Percentiles rank a stretch among this genome's conserved stretches.
phyloP scores from a whole-genome alignment of 441 rosid genomes.

The Breynia disticha region DNA sequence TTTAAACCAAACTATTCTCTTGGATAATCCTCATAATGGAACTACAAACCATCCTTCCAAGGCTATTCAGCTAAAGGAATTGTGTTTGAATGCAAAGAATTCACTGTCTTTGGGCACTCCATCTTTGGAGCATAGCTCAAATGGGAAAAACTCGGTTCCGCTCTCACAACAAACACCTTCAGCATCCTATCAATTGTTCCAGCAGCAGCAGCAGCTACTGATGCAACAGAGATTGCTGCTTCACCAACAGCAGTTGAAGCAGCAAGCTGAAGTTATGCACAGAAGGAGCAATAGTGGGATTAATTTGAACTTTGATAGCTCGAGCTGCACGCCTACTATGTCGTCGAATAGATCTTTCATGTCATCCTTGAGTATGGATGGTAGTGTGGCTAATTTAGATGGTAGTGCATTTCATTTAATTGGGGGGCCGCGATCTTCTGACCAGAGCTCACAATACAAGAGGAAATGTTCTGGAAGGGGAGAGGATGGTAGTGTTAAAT shows the following conservation, averaged over 20 bases:
- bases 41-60: conserved; percentile 32
- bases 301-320: conserved; percentile 50
- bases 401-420: conserved; percentile 49
- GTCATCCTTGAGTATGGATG: conserved; percentile 67
- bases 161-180: conserved; percentile 30
- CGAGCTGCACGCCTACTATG: conserved; percentile 67
- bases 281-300: conserved; percentile 56
- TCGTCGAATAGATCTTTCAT: conserved; percentile 61
- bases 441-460: conserved; percentile 57
- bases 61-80: conserved; percentile 41
- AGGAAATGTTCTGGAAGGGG: conserved; percentile 55
- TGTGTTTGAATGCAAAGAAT: conserved; percentile 43
- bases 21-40: conserved; percentile 41
- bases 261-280: conserved; percentile 64
- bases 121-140: conserved; percentile 44
- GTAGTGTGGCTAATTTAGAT: conserved; percentile 52
- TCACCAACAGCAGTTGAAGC: conserved; percentile 45
- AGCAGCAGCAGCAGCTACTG: conserved; percentile 35
- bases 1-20: conserved; percentile 38
- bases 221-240: conserved; percentile 30
- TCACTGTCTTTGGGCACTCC: conserved; percentile 43
- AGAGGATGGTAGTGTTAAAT: conserved; percentile 59
- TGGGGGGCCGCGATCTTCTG: conserved; percentile 43
- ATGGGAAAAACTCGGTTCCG: conserved; percentile 44
- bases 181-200: conserved; percentile 32